Base-by-base conservation (phyloP, 129 eudicot species). In the Ambrosia artemisiifolia region DNA sequence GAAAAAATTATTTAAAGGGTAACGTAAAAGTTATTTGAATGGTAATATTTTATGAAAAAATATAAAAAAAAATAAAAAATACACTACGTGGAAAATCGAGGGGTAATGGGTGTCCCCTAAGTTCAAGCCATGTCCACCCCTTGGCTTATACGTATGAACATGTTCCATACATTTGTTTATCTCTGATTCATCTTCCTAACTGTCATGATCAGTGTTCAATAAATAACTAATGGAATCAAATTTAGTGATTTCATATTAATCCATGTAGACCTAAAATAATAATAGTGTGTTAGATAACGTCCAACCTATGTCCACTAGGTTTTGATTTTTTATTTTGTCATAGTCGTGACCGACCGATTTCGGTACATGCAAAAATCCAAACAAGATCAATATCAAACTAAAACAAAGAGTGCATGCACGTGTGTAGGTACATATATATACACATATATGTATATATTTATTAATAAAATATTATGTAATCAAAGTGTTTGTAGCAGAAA, bases 331-430 rank as follows among this genome's bases (percentile, higher is more conserved):
- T 72, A 72, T 72, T 54, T 60, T 66, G 60, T 67, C 19, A 28
- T 44, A 38, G 20, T n/a, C 66, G 54, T 55, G 60, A 65, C 72
- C 56, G 79, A 65, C 79, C 79, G 55, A 75, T 67, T 55, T 75
- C 46, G 35, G 17, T 75, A 46, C 74, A 67, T 75, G 73, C 79
- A 55, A 75, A 66, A 43, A 17, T 65, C 59, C 79, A 75, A 69
- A 51, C 63, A 51, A 34, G 54, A 69, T 50, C 74, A 51, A 8
- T 51, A 34, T 50, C 61, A 68, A 48, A 68, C 46, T 32, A 14
- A 32, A 18, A 48, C 61, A 48, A 69, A 46, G 40, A 47, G 16
- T 47, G 74, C 44, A 56, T 57, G 73, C 80, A 75, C 80, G 80
- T 75, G 79, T 53, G 74, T 51, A 11, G 6, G n/a, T 6, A 50